These are phyloP conservation scores for Alternaria arborescens DNA, from an alignment of 2,329 filamentous ascomycete genomes.

Conservation along the genomic window DNA sequence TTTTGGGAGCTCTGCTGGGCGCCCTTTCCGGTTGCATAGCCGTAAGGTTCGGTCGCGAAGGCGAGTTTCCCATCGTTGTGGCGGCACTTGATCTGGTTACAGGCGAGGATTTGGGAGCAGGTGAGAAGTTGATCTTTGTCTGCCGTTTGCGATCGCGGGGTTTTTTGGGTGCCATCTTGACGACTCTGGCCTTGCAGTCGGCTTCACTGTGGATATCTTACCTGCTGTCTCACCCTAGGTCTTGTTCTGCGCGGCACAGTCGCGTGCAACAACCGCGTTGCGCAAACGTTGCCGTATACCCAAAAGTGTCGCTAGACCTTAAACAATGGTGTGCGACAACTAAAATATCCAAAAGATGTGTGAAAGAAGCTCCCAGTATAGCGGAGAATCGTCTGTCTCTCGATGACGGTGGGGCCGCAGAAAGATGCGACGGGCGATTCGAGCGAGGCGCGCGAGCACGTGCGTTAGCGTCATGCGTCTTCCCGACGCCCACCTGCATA, in stretches of 20 bases:
- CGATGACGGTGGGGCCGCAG: conserved; percentile 14
- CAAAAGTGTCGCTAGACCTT: neutral
- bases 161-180: conserved; percentile 38
- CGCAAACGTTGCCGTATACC: neutral
- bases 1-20: conserved; percentile 22
- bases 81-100: conserved; percentile 22
- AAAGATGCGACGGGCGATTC: conserved; percentile 11
- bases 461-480: conserved; percentile 12
- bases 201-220: conserved; percentile 4
- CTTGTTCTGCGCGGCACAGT: conserved; percentile 5
- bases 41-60: conserved; percentile 16
- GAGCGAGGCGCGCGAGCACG: conserved; percentile 19
- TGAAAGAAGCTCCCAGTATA: neutral
- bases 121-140: conserved; percentile 55
- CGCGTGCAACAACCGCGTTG: conserved; percentile 14
- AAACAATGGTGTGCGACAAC: neutral
- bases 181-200: neutral
- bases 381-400: neutral
- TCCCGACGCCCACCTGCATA: neutral
- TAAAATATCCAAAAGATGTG: neutral
- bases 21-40: conserved; percentile 26
- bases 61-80: conserved; percentile 11
- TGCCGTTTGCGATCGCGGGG: conserved; percentile 46
- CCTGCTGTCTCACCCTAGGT: neutral
- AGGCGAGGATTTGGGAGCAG: conserved; percentile 53